Conservation (phyloP, 2,329 filamentous ascomycete species). For the Colletotrichum viniferum region DNA sequence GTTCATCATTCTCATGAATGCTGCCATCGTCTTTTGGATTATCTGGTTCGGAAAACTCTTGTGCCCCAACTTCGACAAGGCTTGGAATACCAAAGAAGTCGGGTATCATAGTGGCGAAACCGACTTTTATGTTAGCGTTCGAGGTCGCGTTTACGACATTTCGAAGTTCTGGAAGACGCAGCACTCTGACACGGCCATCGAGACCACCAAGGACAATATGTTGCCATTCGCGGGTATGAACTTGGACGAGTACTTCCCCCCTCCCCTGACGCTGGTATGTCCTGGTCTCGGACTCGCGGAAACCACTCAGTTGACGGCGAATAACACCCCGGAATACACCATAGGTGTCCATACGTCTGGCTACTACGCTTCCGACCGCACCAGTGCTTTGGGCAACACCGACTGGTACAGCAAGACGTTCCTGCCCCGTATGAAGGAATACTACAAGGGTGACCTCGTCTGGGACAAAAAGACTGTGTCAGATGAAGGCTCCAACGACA, state of each 20-base stretch:
- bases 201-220: slow-evolving; percentile 71
- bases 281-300: slow-evolving; percentile 69
- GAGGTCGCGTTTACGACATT: slow-evolving; percentile 90
- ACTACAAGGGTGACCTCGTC: slow-evolving; percentile 87
- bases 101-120: slow-evolving; percentile 69
- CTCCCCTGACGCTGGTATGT: slow-evolving; percentile 78
- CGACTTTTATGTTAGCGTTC: slow-evolving; percentile 87
- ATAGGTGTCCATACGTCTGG: slow-evolving; percentile 76
- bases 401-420: slow-evolving; percentile 83
- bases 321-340: slow-evolving; percentile 63
- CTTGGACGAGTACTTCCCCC: slow-evolving; percentile 83
- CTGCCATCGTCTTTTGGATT: slow-evolving; percentile 86
- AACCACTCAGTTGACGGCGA: slow-evolving; percentile 62
- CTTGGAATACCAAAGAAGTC: slow-evolving; percentile 77
- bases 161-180: slow-evolving; percentile 84
- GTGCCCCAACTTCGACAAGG: slow-evolving; percentile 92
- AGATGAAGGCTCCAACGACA: slow-evolving; percentile 67
- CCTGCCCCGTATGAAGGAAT: slow-evolving; percentile 79
- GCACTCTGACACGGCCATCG: slow-evolving; percentile 75
- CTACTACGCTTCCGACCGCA: slow-evolving; percentile 55
- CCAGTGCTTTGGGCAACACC: slow-evolving; percentile 61
- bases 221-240: slow-evolving; percentile 76
- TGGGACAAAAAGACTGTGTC: slow-evolving; percentile 65
- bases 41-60: slow-evolving; percentile 82
- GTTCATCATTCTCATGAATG: slow-evolving; percentile 84